Evolutionary conservation across 23 red algal species (phyloP).

Genomic region (Chondrus crispus): DNA sequence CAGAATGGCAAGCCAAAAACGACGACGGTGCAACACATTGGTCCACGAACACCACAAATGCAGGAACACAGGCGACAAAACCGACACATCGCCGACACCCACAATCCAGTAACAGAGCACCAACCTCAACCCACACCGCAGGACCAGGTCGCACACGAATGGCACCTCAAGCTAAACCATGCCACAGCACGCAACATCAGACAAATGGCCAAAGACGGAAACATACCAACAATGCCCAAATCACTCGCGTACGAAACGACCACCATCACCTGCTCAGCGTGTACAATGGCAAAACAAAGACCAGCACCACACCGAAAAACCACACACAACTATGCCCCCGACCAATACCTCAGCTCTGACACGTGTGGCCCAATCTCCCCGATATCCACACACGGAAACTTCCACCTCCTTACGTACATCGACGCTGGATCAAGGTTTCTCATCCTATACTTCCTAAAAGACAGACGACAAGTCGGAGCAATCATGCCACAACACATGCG

Average conservation of each 20-base stretch:
- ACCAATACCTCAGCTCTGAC: neutral
- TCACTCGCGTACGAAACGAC: too few species aligned
- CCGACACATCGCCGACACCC: neutral
- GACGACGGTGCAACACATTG: too few species aligned
- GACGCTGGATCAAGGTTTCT: neutral
- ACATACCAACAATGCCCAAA: neutral
- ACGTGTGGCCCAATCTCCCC: neutral
- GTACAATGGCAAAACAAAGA: neutral
- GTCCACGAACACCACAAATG: too few species aligned
- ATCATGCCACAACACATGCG: neutral
- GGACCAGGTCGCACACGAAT: neutral
- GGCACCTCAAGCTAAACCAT: neutral
- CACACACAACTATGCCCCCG: neutral
- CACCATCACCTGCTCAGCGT: neutral
- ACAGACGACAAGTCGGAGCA: neutral
- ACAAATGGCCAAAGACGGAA: neutral
- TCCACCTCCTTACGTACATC: neutral
- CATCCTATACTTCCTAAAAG: neutral
- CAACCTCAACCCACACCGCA: too few species aligned
- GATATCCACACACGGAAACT: neutral
- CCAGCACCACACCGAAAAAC: neutral
- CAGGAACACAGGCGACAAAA: neutral
- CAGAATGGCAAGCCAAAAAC: too few species aligned
- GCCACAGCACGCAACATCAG: neutral
- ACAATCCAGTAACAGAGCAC: neutral